These are phyloP conservation scores for Anethum foeniculum DNA, from an alignment of 140 eudicot species.

Conservation along the genomic window DNA sequence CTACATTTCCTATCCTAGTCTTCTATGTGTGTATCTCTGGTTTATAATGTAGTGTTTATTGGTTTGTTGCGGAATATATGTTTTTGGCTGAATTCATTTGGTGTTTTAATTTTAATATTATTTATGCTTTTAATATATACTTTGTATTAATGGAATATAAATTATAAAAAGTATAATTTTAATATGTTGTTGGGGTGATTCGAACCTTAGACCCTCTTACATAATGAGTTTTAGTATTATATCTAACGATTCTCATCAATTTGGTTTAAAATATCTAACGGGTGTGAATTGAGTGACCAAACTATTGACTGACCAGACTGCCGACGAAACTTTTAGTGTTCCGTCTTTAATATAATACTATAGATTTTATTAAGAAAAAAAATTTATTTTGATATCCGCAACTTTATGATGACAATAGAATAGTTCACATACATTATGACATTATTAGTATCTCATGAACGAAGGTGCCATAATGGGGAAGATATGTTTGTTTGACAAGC, in stretches of 20 bases:
- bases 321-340: too few species aligned
- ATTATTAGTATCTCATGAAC: not conserved
- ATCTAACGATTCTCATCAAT: too few species aligned
- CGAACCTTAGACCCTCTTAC: too few species aligned
- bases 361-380: not conserved
- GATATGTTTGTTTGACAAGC: not conserved
- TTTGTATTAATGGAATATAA: too few species aligned
- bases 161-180: too few species aligned
- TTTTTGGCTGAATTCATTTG: not conserved
- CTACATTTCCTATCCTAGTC: not conserved
- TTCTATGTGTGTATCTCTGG: not conserved
- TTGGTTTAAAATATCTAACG: too few species aligned
- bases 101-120: not conserved
- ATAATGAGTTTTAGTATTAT: too few species aligned
- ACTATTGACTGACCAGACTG: too few species aligned
- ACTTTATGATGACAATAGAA: constrained; percentile 3
- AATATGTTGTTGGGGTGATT: too few species aligned
- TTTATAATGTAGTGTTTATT: not conserved
- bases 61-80: not conserved
- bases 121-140: too few species aligned
- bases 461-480: not conserved
- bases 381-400: not conserved
- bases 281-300: too few species aligned
- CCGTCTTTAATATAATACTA: too few species aligned
- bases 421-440: not conserved